Percentiles rank a stretch among this genome's conserved stretches.
These are phyloP conservation scores for Nakaseomyces bracarensis DNA, from an alignment of 1,139 yeast species.

Conservation along the genomic window DNA sequence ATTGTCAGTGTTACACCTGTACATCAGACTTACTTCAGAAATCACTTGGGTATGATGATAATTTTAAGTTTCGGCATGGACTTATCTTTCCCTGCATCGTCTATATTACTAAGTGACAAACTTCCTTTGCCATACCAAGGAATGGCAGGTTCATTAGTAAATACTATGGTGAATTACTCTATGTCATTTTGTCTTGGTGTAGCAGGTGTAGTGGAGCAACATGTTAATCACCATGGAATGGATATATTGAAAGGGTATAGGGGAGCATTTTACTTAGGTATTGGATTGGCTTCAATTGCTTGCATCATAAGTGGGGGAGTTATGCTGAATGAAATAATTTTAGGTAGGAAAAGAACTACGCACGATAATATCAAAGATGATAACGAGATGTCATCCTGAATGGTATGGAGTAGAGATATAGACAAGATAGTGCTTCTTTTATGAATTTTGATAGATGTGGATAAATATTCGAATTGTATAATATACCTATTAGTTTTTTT, in stretches of 20 bases:
- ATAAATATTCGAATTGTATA: no score
- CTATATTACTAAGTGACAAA: constrained; percentile 44
- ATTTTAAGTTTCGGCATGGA: constrained; percentile 53
- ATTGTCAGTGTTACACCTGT: constrained; percentile 45
- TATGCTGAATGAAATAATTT: constrained; percentile 7
- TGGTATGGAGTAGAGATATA: no score
- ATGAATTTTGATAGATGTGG: no score
- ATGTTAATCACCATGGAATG: constrained; percentile 28
- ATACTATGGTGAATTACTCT: constrained; percentile 48
- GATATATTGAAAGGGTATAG: constrained; percentile 36
- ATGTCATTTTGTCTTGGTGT: constrained; percentile 47
- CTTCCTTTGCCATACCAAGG: constrained; percentile 48
- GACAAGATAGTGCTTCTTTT: no score
- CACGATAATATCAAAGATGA: background rate
- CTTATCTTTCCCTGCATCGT: constrained; percentile 49
- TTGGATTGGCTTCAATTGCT: constrained; percentile 25
- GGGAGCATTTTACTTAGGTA: constrained; percentile 37
- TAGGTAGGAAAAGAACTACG: background rate
- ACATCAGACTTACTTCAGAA: constrained; percentile 40
- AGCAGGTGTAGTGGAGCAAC: constrained; percentile 42
- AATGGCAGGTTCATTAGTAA: constrained; percentile 51
- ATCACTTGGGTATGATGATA: constrained; percentile 42
- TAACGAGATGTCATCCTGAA: no score
- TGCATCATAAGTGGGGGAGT: constrained; percentile 12
- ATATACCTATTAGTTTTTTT: no score